These are phyloP conservation scores for Ampelomyces quisqualis DNA, from an alignment of 2,329 filamentous ascomycete species.

Conservation along the genomic window DNA sequence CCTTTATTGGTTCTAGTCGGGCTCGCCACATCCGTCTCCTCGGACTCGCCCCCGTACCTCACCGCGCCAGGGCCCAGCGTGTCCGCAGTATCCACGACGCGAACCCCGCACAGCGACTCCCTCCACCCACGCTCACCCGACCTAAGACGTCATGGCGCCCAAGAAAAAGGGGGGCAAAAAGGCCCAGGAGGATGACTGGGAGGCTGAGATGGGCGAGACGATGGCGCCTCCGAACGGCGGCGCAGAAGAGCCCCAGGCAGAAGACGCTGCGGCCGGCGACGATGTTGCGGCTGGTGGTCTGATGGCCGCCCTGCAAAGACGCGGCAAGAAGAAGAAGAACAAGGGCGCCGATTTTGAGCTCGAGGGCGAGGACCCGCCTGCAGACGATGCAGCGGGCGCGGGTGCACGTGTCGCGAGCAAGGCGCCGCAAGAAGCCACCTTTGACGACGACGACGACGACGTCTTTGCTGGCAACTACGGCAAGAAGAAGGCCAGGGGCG, in stretches of 20 bases:
- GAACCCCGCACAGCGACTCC: constrained; percentile 17
- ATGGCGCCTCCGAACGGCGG: constrained; percentile 61
- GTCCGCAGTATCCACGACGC: constrained; percentile 1
- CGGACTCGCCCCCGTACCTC: constrained; percentile 8
- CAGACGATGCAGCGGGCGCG: constrained; percentile 44
- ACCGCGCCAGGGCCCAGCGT: constrained; percentile 3
- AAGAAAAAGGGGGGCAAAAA: constrained; percentile 95
- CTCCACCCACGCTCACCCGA: not conserved
- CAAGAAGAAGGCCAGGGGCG: constrained; percentile 66
- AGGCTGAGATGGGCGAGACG: constrained; percentile 82
- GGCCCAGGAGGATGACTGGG: constrained; percentile 91
- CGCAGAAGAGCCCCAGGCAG: constrained; percentile 30
- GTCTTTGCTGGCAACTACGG: constrained; percentile 73
- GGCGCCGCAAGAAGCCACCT: constrained; percentile 74
- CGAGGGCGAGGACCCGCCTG: constrained; percentile 63
- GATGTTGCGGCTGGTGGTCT: constrained; percentile 52
- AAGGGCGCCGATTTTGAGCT: constrained; percentile 67
- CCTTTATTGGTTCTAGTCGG: constrained; percentile 27
- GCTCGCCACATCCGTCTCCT: constrained; percentile 22
- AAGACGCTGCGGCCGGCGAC: constrained; percentile 48
- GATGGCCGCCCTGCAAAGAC: constrained; percentile 55
- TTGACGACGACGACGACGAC: constrained; percentile 69
- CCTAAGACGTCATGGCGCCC: constrained; percentile 68
- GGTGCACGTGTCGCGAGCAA: constrained; percentile 59
- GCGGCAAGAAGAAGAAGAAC: constrained; percentile 80